Percentiles rank a stretch among this genome's conserved stretches.
Conservation (phyloP, 345 rosid species). For the Toxicodendron radicans region DNA sequence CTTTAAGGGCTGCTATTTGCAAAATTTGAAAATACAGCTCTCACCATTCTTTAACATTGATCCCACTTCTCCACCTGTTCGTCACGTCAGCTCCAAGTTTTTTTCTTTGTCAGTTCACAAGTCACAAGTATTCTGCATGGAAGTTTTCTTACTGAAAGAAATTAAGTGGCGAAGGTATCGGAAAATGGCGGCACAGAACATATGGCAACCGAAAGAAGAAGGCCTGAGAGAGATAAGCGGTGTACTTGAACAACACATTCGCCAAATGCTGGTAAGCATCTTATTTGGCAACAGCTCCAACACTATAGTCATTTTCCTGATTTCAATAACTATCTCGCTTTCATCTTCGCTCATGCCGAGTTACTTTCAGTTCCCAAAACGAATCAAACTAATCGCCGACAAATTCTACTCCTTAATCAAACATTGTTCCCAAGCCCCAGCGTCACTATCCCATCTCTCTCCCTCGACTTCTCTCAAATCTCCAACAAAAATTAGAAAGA, state of each 20-base stretch:
- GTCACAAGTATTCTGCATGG: background rate
- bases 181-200: constrained; percentile 45
- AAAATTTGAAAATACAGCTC: background rate
- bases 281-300: constrained; percentile 86
- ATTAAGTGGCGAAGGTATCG: background rate
- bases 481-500: constrained; percentile 17
- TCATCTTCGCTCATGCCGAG: constrained; percentile 78
- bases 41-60: too few species aligned
- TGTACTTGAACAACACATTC: constrained; percentile 82
- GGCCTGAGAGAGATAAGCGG: constrained; percentile 80
- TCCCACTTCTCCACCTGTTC: too few species aligned
- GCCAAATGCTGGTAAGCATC: constrained; percentile 78
- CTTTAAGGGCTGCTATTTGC: background rate
- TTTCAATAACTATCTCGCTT: constrained; percentile 91
- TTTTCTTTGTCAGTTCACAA: too few species aligned
- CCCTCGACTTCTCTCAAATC: constrained; percentile 57
- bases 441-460: constrained; percentile 61
- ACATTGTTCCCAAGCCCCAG: constrained; percentile 32
- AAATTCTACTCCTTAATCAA: constrained; percentile 63
- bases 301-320: constrained; percentile 84
- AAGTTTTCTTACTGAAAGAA: too few species aligned
- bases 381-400: constrained; percentile 36
- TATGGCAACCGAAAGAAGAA: constrained; percentile 83
- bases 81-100: too few species aligned
- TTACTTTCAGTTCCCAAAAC: constrained; percentile 34